These are phyloP conservation scores for Hypoxylon perforatum DNA, from an alignment of 495 filamentous ascomycete genomes.

Conservation along the genomic window DNA sequence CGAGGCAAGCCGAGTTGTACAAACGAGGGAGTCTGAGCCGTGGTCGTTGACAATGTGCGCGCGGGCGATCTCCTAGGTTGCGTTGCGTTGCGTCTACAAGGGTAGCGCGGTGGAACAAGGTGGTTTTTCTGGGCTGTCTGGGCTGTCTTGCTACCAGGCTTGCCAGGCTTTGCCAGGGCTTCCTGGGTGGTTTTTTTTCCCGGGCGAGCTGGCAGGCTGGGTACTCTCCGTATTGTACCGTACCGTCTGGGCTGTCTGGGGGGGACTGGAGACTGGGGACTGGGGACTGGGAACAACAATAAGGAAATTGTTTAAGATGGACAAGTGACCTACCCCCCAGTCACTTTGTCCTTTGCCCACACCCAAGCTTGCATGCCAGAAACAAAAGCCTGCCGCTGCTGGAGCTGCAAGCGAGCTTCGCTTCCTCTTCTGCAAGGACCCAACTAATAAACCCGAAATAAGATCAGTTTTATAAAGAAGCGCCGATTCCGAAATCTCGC, in stretches of 20 bases:
- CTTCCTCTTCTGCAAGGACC: no score
- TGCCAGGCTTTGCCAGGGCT: constrained; percentile 31
- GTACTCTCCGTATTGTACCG: constrained; percentile 21
- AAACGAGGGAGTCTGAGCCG: constrained; percentile 41
- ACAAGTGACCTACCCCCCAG: constrained; percentile 13
- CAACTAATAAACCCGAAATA: constrained; percentile 8
- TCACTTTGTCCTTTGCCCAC: constrained; percentile 15
- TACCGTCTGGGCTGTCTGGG: constrained; percentile 21
- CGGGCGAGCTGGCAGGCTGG: no score
- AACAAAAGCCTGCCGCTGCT: constrained; percentile 7
- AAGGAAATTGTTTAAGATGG: no score
- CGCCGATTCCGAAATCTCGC: constrained; percentile 17
- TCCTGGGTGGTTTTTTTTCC: constrained; percentile 22
- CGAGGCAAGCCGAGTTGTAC: constrained; percentile 40
- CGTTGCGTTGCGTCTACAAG: constrained; percentile 42
- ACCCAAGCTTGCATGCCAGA: constrained; percentile 8
- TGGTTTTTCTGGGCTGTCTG: constrained; percentile 31
- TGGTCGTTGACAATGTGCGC: constrained; percentile 40
- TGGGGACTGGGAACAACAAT: no score
- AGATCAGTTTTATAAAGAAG: constrained; percentile 17
- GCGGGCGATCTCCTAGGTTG: constrained; percentile 43
- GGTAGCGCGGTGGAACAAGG: constrained; percentile 46
- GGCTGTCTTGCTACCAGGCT: constrained; percentile 6
- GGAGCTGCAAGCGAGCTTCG: constrained; percentile 11
- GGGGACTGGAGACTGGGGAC: no score